phyloP scores from a whole-genome alignment of 2,329 filamentous ascomycete species.

The Verticillium dahliae region DNA sequence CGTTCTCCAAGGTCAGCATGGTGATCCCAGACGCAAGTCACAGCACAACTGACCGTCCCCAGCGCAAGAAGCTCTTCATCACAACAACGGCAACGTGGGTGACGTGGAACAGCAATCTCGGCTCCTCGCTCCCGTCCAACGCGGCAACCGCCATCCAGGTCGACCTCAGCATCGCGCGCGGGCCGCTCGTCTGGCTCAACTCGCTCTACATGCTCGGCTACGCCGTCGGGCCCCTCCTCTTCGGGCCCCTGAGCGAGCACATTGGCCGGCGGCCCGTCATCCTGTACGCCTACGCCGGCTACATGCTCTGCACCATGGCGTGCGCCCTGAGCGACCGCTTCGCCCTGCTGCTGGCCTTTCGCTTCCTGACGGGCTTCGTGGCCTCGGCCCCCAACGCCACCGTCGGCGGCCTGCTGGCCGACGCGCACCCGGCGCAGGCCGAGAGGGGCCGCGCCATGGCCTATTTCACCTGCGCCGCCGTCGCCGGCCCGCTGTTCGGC shows the following conservation, averaged over 20 bases:
- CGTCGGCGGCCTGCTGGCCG: slow-evolving; percentile 57
- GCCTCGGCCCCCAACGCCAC: slow-evolving; percentile 56
- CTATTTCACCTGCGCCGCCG: slow-evolving; percentile 59
- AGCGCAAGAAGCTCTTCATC: neutral
- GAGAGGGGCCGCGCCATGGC: slow-evolving; percentile 55
- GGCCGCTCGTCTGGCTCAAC: slow-evolving; percentile 47
- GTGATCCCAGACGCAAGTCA: neutral
- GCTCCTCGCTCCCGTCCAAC: slow-evolving; percentile 58
- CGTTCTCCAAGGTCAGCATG: neutral
- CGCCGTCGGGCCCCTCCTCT: slow-evolving; percentile 53
- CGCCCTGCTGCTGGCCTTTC: slow-evolving; percentile 46
- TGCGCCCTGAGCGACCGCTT: slow-evolving; percentile 48
- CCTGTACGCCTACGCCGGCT: slow-evolving; percentile 37
- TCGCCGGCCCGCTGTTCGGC: slow-evolving; percentile 59
- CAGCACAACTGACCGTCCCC: neutral
- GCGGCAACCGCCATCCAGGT: slow-evolving; percentile 49
- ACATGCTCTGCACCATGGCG: slow-evolving; percentile 45
- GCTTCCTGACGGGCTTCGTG: slow-evolving; percentile 45
- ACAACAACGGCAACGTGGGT: neutral
- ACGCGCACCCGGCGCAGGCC: slow-evolving; percentile 52
- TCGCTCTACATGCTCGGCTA: slow-evolving; percentile 60
- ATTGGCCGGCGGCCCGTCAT: slow-evolving; percentile 47
- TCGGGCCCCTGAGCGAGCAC: slow-evolving; percentile 61
- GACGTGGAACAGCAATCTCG: slow-evolving; percentile 63
- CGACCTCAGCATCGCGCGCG: slow-evolving; percentile 47